Evolutionary conservation across 2,329 filamentous ascomycete genomes (phyloP), one percentile per base, ranked within the genome.

Genomic region (Sclerotiophoma versabilis): DNA sequence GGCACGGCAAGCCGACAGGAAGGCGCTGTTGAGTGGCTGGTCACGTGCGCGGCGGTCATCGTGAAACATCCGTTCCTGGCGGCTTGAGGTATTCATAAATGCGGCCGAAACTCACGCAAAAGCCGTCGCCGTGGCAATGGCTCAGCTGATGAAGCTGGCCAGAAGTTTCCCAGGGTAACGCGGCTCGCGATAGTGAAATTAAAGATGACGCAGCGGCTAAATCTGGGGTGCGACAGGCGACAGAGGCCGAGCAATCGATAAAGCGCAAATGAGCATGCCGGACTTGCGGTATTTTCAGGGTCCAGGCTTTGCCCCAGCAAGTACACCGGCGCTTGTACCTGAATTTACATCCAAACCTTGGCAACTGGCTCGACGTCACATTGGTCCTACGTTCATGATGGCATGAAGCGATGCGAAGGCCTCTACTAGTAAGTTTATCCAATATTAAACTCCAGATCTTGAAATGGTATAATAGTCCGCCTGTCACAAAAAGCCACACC

Each of bases 111-210:
- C 20, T 17, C n/a, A 27, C 14, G 5, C 10, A 1, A 15, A 22
- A 12, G n/a, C 17, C 23, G 25, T n/a, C 17, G n/a, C 29, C 30
- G 9, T 27, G 22, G 41, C 22, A 10, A 19, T 49, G 27, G 45
- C 45, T 41, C 14, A 33, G 20, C 10, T 32, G 15, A 5, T 3
- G 20, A 30, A 23, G 44, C 22, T 23, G 25, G 12, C 33, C 12
- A 12, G 17, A n/a, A 11, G 22, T 22, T 39, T 39, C 22, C 19
- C 8, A 11, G 26, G 17, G 9, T 26, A 22, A 20, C 17, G 38
- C 34, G 33, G 33, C 22, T 54, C 34, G 51, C 49, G 39, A 49
- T 34, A 10, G 45, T 49, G 29, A 49, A 34, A 49, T 49, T 45
- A 30, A 27, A 49, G 19, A 45, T 49, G 39, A 54, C 38, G 45